Evolutionary conservation across 805 yeast species (phyloP).

Genomic region (Yarrowia bubula): DNA sequence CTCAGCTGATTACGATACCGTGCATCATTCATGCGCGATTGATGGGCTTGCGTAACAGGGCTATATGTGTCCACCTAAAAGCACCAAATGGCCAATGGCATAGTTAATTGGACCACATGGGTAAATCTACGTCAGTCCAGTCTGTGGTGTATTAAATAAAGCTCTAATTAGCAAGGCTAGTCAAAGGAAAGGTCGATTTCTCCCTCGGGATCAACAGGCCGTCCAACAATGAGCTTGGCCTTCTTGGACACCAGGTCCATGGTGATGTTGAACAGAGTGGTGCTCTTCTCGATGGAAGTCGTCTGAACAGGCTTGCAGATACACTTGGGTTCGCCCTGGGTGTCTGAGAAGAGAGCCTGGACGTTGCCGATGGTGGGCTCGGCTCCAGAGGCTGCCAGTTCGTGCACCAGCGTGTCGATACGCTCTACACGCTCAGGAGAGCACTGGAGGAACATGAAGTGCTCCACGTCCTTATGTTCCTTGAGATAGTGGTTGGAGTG

Average conservation of each 20-base stretch:
- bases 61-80: background rate
- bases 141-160: conserved; percentile 12
- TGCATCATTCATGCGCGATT: background rate
- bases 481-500: conserved; percentile 32
- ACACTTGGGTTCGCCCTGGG: conserved; percentile 34
- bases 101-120: background rate
- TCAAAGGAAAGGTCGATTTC: conserved; percentile 6
- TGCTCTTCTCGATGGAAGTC: conserved; percentile 23
- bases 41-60: background rate
- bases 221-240: conserved; percentile 34
- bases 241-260: conserved; percentile 33
- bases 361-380: conserved; percentile 26
- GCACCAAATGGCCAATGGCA: too few species aligned
- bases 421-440: conserved; percentile 29
- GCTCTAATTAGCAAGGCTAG: background rate
- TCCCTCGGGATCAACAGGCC: conserved; percentile 31
- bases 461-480: conserved; percentile 29
- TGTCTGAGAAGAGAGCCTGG: conserved; percentile 31
- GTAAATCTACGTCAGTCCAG: background rate
- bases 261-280: conserved; percentile 35
- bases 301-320: conserved; percentile 33
- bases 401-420: conserved; percentile 28
- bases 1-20: background rate
- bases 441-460: conserved; percentile 17
- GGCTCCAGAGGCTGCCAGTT: background rate